Evolutionary conservation across 768 basidiomycete species (phyloP).

Genomic region (Amanita exitialis): DNA sequence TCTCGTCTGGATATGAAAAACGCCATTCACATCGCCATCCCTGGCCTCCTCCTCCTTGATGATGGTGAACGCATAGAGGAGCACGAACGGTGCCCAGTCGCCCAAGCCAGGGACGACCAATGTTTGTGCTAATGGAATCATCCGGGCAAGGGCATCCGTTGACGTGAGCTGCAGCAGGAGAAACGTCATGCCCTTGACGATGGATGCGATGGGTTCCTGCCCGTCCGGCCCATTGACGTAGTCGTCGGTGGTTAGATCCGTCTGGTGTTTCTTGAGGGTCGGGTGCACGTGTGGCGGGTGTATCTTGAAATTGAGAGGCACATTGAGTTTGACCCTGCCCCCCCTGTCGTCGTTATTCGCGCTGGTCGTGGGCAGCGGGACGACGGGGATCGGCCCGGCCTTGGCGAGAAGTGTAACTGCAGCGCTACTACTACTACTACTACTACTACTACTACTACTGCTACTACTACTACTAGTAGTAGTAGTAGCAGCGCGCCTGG

Average conservation of each 20-base stretch:
- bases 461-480: too few relatives aligned
- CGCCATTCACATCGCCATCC: not conserved
- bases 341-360: conserved; percentile 1
- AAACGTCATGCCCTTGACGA: conserved; percentile 40
- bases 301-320: conserved; percentile 32
- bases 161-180: conserved; percentile 26
- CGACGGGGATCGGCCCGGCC: conserved; percentile 31
- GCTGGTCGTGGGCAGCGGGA: conserved; percentile 5
- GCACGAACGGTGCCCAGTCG: conserved; percentile 28
- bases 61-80: conserved; percentile 26
- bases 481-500: conserved; percentile 10
- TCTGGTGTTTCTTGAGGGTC: conserved; percentile 20
- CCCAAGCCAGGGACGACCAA: conserved; percentile 20
- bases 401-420: conserved; percentile 25
- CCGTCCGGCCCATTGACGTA: conserved; percentile 25
- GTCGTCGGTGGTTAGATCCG: conserved; percentile 18
- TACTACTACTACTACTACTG: too few relatives aligned
- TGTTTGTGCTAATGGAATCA: conserved; percentile 18
- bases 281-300: conserved; percentile 20
- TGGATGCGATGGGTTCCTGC: conserved; percentile 26
- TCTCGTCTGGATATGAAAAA: conserved; percentile 20
- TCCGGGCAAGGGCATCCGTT: conserved; percentile 24
- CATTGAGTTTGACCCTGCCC: conserved; percentile 22
- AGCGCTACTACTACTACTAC: too few relatives aligned
- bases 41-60: conserved; percentile 21